These are phyloP conservation scores for Yamadazyma insecticola DNA, from an alignment of 805 yeast genomes.

Conservation along the genomic window DNA sequence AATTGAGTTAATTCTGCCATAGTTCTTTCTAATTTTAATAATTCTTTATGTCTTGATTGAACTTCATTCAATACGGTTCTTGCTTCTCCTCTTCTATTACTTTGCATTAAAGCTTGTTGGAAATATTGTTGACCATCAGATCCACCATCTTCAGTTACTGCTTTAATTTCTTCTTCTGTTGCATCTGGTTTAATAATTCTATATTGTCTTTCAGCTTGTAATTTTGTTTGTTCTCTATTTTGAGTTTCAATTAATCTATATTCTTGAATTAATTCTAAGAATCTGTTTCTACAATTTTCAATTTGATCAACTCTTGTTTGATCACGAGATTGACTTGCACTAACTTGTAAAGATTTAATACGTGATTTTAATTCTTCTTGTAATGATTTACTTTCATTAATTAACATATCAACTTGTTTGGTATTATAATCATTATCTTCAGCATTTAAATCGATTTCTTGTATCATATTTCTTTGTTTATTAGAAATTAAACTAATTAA, in stretches of 20 bases:
- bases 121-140: conserved; percentile 82
- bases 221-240: conserved; percentile 77
- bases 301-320: conserved; percentile 85
- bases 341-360: conserved; percentile 71
- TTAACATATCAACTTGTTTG: conserved; percentile 70
- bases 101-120: conserved; percentile 84
- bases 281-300: conserved; percentile 79
- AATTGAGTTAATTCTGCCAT: conserved; percentile 94
- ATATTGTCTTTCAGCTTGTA: conserved; percentile 90
- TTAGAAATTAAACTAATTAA: conserved; percentile 35
- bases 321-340: conserved; percentile 55
- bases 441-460: conserved; percentile 37
- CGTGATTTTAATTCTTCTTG: conserved; percentile 71
- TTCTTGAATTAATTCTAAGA: conserved; percentile 80
- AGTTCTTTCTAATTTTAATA: conserved; percentile 89
- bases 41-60: conserved; percentile 91
- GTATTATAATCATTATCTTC: conserved; percentile 54
- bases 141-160: conserved; percentile 78
- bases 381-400: conserved; percentile 72
- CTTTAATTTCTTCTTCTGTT: conserved; percentile 75
- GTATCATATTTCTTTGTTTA: conserved; percentile 38
- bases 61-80: conserved; percentile 93
- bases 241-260: conserved; percentile 83
- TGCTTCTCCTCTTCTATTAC: conserved; percentile 91
- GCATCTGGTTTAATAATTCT: conserved; percentile 85